phyloP scores from a whole-genome alignment of 768 basidiomycete species.

The Lactarius hatsudake region DNA sequence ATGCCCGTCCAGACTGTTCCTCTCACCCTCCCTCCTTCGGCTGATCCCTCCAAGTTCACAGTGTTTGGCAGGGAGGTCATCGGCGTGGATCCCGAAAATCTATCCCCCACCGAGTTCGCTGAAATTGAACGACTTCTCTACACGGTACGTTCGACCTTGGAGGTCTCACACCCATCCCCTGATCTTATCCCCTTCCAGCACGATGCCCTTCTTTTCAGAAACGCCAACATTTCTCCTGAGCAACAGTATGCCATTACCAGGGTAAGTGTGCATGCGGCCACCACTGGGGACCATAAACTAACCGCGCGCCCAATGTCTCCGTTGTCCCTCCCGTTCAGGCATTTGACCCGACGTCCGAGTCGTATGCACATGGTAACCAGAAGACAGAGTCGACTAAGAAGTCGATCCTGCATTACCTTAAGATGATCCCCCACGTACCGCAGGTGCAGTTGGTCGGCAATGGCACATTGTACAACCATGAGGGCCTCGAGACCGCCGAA shows the following conservation, averaged over 20 bases:
- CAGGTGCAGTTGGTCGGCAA: conserved; percentile 92
- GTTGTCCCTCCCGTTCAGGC: conserved; percentile 44
- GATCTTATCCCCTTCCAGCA: conserved; percentile 45
- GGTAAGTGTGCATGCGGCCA: conserved; percentile 40
- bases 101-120: conserved; percentile 58
- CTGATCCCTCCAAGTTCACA: conserved; percentile 61
- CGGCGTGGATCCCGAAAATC: conserved; percentile 63
- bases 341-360: conserved; percentile 64
- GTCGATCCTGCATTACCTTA: conserved; percentile 84
- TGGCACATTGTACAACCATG: conserved; percentile 71
- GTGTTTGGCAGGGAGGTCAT: conserved; percentile 77
- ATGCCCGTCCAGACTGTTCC: conserved; percentile 71
- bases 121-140: conserved; percentile 73
- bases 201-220: conserved; percentile 69
- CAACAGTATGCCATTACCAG: conserved; percentile 85
- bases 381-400: conserved; percentile 71
- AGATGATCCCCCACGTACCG: conserved; percentile 80
- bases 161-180: not conserved
- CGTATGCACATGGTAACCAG: conserved; percentile 87
- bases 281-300: not conserved
- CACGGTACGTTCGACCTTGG: conserved; percentile 48
- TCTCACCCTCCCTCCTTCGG: conserved; percentile 69
- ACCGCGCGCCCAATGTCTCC: conserved; percentile 5
- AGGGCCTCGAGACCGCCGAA: conserved; percentile 66
- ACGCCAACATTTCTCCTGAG: conserved; percentile 67